Evolutionary conservation across 495 filamentous ascomycete genomes (phyloP).

Genomic region (Pyrenula massariospora): DNA sequence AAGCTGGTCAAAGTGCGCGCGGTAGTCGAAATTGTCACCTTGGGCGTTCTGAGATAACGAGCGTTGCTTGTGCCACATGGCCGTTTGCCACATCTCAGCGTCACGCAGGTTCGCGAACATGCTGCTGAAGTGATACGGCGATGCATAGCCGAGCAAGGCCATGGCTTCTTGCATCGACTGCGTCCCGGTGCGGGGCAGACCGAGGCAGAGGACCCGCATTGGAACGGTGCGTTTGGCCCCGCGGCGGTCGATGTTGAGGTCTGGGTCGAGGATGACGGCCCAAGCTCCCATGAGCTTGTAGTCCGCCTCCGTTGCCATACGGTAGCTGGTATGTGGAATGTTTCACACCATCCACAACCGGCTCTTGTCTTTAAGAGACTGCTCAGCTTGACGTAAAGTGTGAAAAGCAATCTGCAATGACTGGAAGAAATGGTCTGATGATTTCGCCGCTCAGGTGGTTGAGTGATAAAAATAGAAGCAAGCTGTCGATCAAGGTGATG

Average conservation of each 20-base stretch:
- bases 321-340: neutral
- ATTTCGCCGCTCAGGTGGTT: neutral
- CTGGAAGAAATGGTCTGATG: neutral
- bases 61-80: slow-evolving; percentile 3
- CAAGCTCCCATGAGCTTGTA: neutral
- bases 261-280: slow-evolving; percentile 37
- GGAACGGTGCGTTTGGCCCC: slow-evolving; percentile 52
- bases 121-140: slow-evolving; percentile 12
- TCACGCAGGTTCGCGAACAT: slow-evolving; percentile 24
- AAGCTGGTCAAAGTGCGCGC: slow-evolving; percentile 56
- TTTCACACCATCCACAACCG: neutral
- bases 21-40: slow-evolving; percentile 4
- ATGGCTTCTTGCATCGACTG: slow-evolving; percentile 16
- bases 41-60: slow-evolving; percentile 3
- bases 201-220: slow-evolving; percentile 53
- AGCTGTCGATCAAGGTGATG: neutral
- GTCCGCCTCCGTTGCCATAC: neutral
- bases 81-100: slow-evolving; percentile 16
- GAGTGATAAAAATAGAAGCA: neutral
- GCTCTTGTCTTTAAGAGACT: neutral
- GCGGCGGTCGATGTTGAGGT: slow-evolving; percentile 51
- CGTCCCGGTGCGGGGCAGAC: slow-evolving; percentile 53
- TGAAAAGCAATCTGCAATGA: neutral
- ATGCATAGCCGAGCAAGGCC: slow-evolving; percentile 13
- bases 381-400: neutral